These are phyloP conservation scores for Geosmithia flava DNA, from an alignment of 2,329 filamentous ascomycete genomes.

Conservation along the genomic window DNA sequence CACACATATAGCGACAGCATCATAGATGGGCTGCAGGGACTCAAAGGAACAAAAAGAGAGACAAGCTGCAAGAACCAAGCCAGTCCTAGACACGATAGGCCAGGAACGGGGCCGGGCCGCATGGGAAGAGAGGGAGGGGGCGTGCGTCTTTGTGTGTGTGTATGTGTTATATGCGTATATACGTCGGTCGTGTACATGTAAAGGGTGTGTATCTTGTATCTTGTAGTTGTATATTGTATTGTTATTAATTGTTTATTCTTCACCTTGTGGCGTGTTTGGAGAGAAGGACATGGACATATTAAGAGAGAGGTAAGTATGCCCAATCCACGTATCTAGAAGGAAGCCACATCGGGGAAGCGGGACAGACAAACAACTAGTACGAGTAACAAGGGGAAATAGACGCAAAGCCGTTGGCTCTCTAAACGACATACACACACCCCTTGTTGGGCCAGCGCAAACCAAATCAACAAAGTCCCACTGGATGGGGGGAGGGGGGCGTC, in stretches of 20 bases:
- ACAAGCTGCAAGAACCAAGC: neutral
- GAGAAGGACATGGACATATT: conserved; percentile 6
- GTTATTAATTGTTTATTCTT: neutral
- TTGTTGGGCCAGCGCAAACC: neutral
- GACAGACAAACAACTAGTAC: conserved; percentile 10
- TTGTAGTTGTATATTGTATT: neutral
- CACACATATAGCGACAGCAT: neutral
- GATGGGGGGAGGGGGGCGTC: neutral
- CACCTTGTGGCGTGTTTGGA: neutral
- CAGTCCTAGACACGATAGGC: neutral
- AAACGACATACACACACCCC: neutral
- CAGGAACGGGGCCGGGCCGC: neutral
- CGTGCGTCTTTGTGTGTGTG: conserved; percentile 2
- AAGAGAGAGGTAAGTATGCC: conserved; percentile 23
- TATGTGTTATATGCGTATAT: neutral
- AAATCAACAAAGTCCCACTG: neutral
- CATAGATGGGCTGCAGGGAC: neutral
- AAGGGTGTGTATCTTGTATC: neutral
- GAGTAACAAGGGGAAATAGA: conserved; percentile 1
- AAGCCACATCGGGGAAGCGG: too few relatives aligned
- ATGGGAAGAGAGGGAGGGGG: neutral
- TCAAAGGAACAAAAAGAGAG: neutral
- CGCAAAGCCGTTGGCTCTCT: neutral
- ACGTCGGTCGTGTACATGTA: neutral
- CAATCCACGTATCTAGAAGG: conserved; percentile 20